These are phyloP conservation scores for Phialocephala sp. DNA, from an alignment of 2,329 filamentous ascomycete genomes.

Conservation along the genomic window DNA sequence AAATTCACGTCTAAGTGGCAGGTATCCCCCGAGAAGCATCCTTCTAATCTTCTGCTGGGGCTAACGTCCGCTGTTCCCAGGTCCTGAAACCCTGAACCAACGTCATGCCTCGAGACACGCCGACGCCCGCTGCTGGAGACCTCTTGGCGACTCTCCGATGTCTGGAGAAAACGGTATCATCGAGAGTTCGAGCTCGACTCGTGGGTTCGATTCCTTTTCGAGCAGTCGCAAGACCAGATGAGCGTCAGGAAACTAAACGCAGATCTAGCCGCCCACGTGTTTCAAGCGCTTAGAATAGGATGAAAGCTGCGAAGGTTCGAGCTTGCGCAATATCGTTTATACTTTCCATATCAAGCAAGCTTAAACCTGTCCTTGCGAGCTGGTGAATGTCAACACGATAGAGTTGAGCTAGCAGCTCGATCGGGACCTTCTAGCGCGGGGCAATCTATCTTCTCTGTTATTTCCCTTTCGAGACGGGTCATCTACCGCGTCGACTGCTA, in stretches of 20 bases:
- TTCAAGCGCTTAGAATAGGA: slow-evolving; percentile 3
- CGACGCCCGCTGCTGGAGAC: not conserved
- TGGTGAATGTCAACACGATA: not conserved
- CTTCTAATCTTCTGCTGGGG: slow-evolving; percentile 20
- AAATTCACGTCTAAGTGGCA: slow-evolving; percentile 15
- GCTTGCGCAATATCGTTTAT: not conserved
- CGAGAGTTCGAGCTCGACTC: not conserved
- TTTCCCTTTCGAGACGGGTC: not conserved
- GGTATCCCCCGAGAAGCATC: slow-evolving; percentile 26
- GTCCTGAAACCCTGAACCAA: slow-evolving; percentile 29
- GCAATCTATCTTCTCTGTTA: slow-evolving; percentile 1
- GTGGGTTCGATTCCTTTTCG: not conserved
- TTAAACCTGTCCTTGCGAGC: slow-evolving; percentile 1
- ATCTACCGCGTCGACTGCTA: not conserved
- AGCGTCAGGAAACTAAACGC: not conserved
- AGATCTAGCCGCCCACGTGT: slow-evolving; percentile 9
- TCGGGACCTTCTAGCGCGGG: not conserved
- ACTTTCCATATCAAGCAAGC: slow-evolving; percentile 4
- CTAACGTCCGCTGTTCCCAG: slow-evolving; percentile 9
- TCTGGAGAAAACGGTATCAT: not conserved
- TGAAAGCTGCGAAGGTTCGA: not conserved
- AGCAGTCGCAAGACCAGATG: not conserved
- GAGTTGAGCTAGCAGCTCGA: not conserved
- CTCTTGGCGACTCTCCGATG: not conserved
- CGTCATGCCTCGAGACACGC: slow-evolving; percentile 23